Evolutionary conservation across 1,284 basidiomycete species (phyloP).

Genomic region (Sanghuangporus baumii): DNA sequence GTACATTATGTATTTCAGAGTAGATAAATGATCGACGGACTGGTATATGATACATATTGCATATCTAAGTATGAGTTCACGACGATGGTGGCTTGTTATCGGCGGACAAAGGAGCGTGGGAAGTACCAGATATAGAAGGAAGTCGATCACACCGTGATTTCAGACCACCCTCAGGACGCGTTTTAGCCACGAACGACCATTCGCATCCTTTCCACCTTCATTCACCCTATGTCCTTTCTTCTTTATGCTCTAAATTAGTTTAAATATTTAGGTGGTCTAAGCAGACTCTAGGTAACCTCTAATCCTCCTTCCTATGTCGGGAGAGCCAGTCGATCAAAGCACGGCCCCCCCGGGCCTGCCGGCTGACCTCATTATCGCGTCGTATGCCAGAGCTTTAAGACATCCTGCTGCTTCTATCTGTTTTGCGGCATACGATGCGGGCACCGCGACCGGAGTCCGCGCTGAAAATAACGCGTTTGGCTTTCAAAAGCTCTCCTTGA

Average conservation of each 20-base stretch:
- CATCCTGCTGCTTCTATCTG: slow-evolving; percentile 46
- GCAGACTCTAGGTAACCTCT: not conserved
- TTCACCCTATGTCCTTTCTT: too few species aligned
- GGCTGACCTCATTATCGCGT: not conserved
- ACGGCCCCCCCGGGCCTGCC: not conserved
- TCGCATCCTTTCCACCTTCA: not conserved
- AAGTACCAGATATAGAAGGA: not conserved
- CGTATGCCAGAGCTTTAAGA: slow-evolving; percentile 21
- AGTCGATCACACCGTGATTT: not conserved
- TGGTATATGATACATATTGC: not conserved
- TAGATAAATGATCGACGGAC: not conserved
- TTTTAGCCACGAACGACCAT: not conserved
- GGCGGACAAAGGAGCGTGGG: not conserved
- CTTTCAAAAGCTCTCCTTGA: slow-evolving; percentile 34
- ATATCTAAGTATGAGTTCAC: not conserved
- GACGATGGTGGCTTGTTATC: not conserved
- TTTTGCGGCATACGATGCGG: slow-evolving; percentile 67
- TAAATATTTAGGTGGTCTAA: not conserved
- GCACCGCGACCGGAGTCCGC: slow-evolving; percentile 44
- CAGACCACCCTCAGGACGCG: not conserved
- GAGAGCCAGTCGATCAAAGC: not conserved
- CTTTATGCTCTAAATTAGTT: too few species aligned
- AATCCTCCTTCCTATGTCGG: not conserved
- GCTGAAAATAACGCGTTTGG: slow-evolving; percentile 25
- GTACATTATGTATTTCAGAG: not conserved